Conservation (phyloP, 2,329 filamentous ascomycete species). For the Neofusicoccum umdonicola region DNA sequence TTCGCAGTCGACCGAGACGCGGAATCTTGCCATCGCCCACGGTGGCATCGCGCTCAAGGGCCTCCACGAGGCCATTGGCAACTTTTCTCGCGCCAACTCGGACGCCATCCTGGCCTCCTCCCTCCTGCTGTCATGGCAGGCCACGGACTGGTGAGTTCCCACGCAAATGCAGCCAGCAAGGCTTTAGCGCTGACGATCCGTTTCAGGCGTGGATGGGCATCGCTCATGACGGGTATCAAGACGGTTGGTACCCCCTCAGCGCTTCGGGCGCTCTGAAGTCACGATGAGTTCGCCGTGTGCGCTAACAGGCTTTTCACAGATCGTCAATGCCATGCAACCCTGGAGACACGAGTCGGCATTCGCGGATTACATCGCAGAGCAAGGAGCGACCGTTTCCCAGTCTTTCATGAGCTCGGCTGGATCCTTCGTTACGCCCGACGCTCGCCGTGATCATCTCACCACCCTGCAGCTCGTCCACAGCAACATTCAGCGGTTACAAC, state of each 20-base stretch:
- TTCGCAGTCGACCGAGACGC: slow-evolving; percentile 79
- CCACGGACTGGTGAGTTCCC: slow-evolving; percentile 79
- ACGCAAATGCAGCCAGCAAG: not conserved
- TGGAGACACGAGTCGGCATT: slow-evolving; percentile 91
- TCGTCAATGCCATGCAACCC: slow-evolving; percentile 85
- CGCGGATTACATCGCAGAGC: slow-evolving; percentile 75
- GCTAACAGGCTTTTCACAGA: slow-evolving; percentile 46
- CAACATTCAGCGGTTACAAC: slow-evolving; percentile 44
- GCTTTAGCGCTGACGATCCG: slow-evolving; percentile 22
- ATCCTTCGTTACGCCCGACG: slow-evolving; percentile 58
- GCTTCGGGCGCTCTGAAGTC: not conserved
- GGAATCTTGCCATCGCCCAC: slow-evolving; percentile 86
- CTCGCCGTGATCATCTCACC: slow-evolving; percentile 55
- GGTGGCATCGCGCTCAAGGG: slow-evolving; percentile 82
- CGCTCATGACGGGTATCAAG: slow-evolving; percentile 85
- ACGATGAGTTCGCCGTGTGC: not conserved
- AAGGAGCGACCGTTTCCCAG: slow-evolving; percentile 46
- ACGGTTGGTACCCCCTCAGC: slow-evolving; percentile 58
- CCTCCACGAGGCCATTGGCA: slow-evolving; percentile 79
- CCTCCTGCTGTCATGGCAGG: slow-evolving; percentile 91
- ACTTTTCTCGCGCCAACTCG: slow-evolving; percentile 80
- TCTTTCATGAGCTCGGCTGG: slow-evolving; percentile 62
- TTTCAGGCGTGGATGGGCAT: slow-evolving; percentile 82
- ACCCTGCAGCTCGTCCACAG: slow-evolving; percentile 42
- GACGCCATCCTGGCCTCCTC: slow-evolving; percentile 91